A percentile compares a stretch with the other conserved stretches of the same genome.
phyloP scores from a whole-genome alignment of 2,329 filamentous ascomycete species.

The Sporothrix brasiliensis region DNA sequence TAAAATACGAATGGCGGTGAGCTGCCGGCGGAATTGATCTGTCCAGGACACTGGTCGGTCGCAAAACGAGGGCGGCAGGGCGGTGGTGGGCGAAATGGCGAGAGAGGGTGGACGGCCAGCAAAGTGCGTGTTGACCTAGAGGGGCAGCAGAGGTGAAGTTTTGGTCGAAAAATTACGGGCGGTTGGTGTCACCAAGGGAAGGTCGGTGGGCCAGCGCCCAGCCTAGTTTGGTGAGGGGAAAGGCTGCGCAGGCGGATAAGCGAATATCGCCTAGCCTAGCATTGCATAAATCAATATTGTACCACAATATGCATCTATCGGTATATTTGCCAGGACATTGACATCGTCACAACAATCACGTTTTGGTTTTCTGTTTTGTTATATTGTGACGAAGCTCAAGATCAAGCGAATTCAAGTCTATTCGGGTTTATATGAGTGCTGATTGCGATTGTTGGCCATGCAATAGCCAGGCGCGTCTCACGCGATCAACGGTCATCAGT shows the following conservation, averaged over 20 bases:
- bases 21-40: background rate
- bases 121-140: conserved; percentile 22
- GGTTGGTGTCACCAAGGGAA: conserved; percentile 26
- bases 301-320: background rate
- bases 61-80: background rate
- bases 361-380: background rate
- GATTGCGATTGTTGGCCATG: background rate
- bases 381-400: background rate
- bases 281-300: background rate
- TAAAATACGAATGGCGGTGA: background rate
- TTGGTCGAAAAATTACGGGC: conserved; percentile 29
- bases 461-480: background rate
- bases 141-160: conserved; percentile 30
- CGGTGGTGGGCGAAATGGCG: conserved; percentile 23
- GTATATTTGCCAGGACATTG: background rate
- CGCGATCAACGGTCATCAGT: background rate
- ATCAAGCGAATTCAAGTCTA: background rate
- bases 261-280: background rate
- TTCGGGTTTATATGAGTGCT: no score
- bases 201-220: conserved; percentile 24
- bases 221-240: conserved; percentile 19
- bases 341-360: background rate
- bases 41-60: background rate
- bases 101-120: conserved; percentile 23
- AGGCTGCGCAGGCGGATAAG: conserved; percentile 5